These are phyloP conservation scores for Capsicum pubescens DNA, from an alignment of 257 asterid genomes.

Conservation along the genomic window DNA sequence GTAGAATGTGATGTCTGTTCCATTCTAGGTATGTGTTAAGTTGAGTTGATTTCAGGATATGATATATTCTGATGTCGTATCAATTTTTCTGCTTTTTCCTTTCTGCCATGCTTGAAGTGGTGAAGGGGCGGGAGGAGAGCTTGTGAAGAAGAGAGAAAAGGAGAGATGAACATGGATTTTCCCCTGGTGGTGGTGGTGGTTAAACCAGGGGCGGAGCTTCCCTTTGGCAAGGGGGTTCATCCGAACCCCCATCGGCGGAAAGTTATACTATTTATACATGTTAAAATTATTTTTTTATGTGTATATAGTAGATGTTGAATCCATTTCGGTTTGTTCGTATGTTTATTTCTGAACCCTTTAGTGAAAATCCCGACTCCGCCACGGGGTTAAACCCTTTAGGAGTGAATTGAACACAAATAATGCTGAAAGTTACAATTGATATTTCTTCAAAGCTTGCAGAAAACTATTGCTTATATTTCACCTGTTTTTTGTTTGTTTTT, in stretches of 20 bases:
- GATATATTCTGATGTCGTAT: neutral
- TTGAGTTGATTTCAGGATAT: constrained; percentile 9
- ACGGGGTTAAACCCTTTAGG: neutral
- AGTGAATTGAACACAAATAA: constrained; percentile 26
- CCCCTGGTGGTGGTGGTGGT: neutral
- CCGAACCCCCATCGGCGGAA: too few relatives aligned
- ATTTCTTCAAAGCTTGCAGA: constrained; percentile 29
- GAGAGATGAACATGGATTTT: neutral
- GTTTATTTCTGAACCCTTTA: too few relatives aligned
- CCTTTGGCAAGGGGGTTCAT: too few relatives aligned
- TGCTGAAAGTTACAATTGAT: neutral
- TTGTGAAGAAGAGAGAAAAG: constrained; percentile 3
- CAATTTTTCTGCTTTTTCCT: neutral
- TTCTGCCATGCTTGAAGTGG: constrained; percentile 22
- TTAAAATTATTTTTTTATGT: too few relatives aligned
- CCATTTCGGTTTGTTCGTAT: too few relatives aligned
- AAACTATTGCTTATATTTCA: constrained; percentile 3
- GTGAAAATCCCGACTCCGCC: too few relatives aligned
- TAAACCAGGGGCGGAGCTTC: too few relatives aligned
- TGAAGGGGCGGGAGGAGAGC: constrained; percentile 14
- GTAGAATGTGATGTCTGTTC: constrained; percentile 20
- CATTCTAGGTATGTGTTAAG: neutral
- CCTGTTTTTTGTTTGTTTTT: constrained; percentile 20
- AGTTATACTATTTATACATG: too few relatives aligned
- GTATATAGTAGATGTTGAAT: too few relatives aligned